Evolutionary conservation across 1,284 basidiomycete genomes (phyloP).

Genomic region (Trametes sp.): DNA sequence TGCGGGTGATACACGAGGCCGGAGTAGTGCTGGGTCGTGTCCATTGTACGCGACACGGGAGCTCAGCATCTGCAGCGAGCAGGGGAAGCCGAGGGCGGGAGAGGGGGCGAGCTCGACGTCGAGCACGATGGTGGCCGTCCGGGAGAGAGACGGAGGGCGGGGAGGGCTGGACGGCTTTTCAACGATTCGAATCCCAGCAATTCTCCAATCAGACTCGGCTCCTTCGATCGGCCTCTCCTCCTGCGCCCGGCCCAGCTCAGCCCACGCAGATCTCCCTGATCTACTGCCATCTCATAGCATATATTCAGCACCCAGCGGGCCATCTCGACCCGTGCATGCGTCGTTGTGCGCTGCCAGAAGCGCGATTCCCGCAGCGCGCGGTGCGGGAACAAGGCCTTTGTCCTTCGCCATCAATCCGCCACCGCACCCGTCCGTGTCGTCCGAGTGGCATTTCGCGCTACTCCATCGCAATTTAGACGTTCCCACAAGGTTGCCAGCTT

Average conservation of each 20-base stretch:
- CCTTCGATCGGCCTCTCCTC: conserved; percentile 24
- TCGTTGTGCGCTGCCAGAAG: not conserved
- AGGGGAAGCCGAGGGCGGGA: conserved; percentile 12
- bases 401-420: conserved; percentile 17
- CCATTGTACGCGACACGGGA: conserved; percentile 30
- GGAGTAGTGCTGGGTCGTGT: conserved; percentile 36
- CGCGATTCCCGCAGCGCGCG: not conserved
- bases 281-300: conserved; percentile 8
- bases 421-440: conserved; percentile 5
- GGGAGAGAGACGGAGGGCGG: conserved; percentile 28
- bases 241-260: conserved; percentile 6
- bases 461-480: conserved; percentile 19
- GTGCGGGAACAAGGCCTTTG: conserved; percentile 16
- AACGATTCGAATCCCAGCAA: conserved; percentile 21
- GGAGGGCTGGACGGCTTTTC: conserved; percentile 25
- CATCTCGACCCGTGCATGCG: not conserved
- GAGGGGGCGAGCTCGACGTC: conserved; percentile 19
- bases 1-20: conserved; percentile 40
- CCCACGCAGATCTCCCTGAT: conserved; percentile 27
- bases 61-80: conserved; percentile 27
- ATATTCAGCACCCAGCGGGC: not conserved
- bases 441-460: conserved; percentile 11
- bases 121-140: conserved; percentile 31
- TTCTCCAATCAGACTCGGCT: conserved; percentile 31
- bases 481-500: conserved; percentile 27